These are phyloP conservation scores for Arabidopsis hybrid DNA, from an alignment of 441 rosid genomes.

Conservation along the genomic window DNA sequence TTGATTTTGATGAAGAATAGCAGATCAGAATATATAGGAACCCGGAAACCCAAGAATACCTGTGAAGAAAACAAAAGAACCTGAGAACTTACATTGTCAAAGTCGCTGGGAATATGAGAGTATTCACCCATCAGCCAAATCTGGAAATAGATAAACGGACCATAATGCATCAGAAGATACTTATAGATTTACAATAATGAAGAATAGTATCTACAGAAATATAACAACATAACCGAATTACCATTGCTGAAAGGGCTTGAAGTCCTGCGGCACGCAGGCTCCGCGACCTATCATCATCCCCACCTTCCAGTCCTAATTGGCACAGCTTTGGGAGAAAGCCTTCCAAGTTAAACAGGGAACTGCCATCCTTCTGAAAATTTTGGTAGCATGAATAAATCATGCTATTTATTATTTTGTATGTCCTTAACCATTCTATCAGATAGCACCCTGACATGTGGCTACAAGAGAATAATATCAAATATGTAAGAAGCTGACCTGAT, in stretches of 20 bases:
- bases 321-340: constrained; percentile 83
- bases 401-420: constrained; percentile 6
- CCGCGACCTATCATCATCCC: constrained; percentile 66
- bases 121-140: constrained; percentile 93
- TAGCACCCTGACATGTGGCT: constrained; percentile 20
- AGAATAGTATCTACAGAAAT: constrained; percentile 8
- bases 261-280: constrained; percentile 56
- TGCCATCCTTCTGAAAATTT: constrained; percentile 74
- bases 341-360: constrained; percentile 84
- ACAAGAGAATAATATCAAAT: constrained; percentile 13
- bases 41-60: constrained; percentile 6
- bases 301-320: constrained; percentile 77
- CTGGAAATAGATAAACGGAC: constrained; percentile 47
- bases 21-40: constrained; percentile 5
- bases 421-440: constrained; percentile 18
- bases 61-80: background rate
- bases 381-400: constrained; percentile 24
- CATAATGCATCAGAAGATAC: constrained; percentile 36
- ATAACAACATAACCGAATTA: constrained; percentile 30
- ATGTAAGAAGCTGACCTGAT: constrained; percentile 62
- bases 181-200: constrained; percentile 18
- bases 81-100: constrained; percentile 78
- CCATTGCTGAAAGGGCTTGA: constrained; percentile 58
- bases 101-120: constrained; percentile 85
- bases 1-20: constrained; percentile 1